Evolutionary conservation across 2,329 filamentous ascomycete genomes (phyloP).

Genomic region (Beauveria rudraprayagi): DNA sequence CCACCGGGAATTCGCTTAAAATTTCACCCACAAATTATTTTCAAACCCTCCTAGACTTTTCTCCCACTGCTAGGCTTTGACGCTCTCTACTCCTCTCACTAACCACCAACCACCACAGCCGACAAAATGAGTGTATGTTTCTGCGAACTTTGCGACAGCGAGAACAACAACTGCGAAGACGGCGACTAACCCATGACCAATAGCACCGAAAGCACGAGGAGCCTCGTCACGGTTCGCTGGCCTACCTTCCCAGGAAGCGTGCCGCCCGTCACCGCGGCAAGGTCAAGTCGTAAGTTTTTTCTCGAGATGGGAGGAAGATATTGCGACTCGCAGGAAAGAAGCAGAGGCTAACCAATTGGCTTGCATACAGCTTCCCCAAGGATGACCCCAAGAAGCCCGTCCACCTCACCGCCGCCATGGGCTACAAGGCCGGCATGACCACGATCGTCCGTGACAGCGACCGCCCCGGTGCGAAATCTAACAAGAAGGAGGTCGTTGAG

Average conservation of each 20-base stretch:
- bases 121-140: slow-evolving; percentile 36
- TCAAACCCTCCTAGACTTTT: slow-evolving; percentile 15
- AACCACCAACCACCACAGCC: slow-evolving; percentile 30
- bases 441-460: slow-evolving; percentile 99
- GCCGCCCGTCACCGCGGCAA: slow-evolving; percentile 90
- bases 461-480: slow-evolving; percentile 96
- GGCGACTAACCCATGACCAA: slow-evolving; percentile 11
- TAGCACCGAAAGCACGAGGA: slow-evolving; percentile 62
- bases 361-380: slow-evolving; percentile 78
- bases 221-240: slow-evolving; percentile 90
- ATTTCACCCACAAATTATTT: slow-evolving; percentile 30
- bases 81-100: slow-evolving; percentile 18
- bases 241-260: slow-evolving; percentile 83
- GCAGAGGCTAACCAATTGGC: slow-evolving; percentile 19
- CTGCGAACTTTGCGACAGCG: neutral
- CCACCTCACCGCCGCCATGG: slow-evolving; percentile 95
- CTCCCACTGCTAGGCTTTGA: slow-evolving; percentile 7
- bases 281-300: slow-evolving; percentile 82
- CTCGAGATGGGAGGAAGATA: neutral
- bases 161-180: neutral
- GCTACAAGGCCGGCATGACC: slow-evolving; percentile 99
- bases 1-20: slow-evolving; percentile 26
- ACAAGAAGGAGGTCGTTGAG: slow-evolving; percentile 98
- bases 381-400: slow-evolving; percentile 99
- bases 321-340: slow-evolving; percentile 8